Evolutionary conservation across 176 grass and related monocot genomes (phyloP), one percentile per base, ranked within the genome.

Genomic region (Hordeum vulgare): DNA sequence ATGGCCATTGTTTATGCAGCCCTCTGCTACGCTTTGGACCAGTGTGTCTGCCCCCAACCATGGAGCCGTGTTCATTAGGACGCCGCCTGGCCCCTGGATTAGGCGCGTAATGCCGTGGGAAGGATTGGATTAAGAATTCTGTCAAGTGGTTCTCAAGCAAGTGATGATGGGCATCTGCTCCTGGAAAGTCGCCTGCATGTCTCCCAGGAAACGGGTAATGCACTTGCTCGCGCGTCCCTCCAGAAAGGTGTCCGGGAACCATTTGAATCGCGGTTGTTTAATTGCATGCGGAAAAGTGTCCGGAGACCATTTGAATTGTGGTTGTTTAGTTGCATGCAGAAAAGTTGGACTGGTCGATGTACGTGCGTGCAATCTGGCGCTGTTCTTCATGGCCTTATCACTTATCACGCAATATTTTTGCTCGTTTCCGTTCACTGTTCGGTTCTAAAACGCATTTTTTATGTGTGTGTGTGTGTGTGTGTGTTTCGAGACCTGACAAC

Each of bases 41-140:
- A 86, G 80, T 67, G 51, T 87, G 89, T 87, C 84, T 80, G 61
- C 31, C 84, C 84, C 74, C 74, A 80, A 80, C 25, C 67, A 67
- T 61, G 84, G 88, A 44, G 0, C 70, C 74, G 12, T 87, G 89
- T 80, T 90, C 84, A 84, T 10, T 2, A 21, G 75, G 80, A 70
- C 80, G 68, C 39, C 68, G 84, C n/a, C n/a, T n/a, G 49, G 9
- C 68, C 82, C 87, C 89, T 83, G 47, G 80, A 87, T 90, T 87
- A 90, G 75, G 89, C 75, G 75, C 39, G 28, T 73, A 76, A 84
- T 69, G 80, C 68, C 69, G 67, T 49, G 33, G 64, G 34, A 57
- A 87, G 23, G 61, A 75, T 66, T 36, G 33, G 44, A 87, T 83
- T 86, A 79, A 90, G 18, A 90, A 80, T 41, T 11, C 41, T 80